Percentiles rank a stretch among this genome's conserved stretches.
phyloP scores from a whole-genome alignment of 2,329 filamentous ascomycete genomes.

The Aspergillus latus region DNA sequence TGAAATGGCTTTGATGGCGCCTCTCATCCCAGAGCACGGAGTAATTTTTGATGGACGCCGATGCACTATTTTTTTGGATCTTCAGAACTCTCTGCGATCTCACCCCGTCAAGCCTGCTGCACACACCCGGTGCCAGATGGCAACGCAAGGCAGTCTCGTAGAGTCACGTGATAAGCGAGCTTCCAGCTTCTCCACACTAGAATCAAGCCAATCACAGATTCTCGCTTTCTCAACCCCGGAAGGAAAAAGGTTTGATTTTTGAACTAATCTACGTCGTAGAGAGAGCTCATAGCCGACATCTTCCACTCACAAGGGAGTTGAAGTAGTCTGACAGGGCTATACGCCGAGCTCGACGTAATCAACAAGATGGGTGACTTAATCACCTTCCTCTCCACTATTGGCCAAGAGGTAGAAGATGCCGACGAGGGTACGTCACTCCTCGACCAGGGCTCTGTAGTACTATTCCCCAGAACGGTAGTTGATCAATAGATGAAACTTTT shows the following conservation, averaged over 20 bases:
- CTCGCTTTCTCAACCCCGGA: not conserved
- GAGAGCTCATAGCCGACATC: not conserved
- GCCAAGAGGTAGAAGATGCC: constrained; percentile 54
- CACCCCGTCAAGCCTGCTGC: not conserved
- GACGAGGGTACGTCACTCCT: constrained; percentile 57
- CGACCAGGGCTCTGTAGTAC: not conserved
- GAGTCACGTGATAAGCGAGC: not conserved
- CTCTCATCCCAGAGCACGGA: not conserved
- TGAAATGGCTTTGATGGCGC: not conserved
- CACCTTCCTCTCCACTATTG: constrained; percentile 44
- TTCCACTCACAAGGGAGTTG: too few species aligned
- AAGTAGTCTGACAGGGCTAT: too few species aligned
- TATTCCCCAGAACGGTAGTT: not conserved
- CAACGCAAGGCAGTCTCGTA: not conserved
- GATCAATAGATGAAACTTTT: constrained; percentile 6
- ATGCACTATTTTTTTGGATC: too few species aligned
- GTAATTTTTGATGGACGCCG: too few species aligned
- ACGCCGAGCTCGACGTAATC: not conserved
- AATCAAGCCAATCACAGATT: not conserved
- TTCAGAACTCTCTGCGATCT: not conserved
- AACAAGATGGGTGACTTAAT: constrained; percentile 24
- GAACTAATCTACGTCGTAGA: too few species aligned
- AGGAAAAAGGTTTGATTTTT: not conserved
- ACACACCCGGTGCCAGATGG: not conserved
- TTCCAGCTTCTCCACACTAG: not conserved